Evolutionary conservation across 179 eudicot species (phyloP), one percentile per base, ranked within the genome.

Genomic region (Amaranthus tricolor): DNA sequence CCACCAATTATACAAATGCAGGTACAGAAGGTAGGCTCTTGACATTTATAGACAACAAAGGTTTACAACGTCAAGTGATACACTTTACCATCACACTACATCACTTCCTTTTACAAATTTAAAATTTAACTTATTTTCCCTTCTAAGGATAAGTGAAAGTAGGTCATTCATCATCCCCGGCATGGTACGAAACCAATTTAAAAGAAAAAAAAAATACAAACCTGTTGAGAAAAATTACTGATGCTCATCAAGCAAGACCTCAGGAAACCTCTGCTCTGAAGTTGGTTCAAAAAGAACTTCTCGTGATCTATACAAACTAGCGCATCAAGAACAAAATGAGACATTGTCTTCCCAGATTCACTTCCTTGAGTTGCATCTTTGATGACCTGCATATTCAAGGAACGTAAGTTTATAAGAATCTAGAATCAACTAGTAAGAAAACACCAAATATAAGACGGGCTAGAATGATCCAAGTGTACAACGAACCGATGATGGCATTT

Each of bases 181-280:
- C 61, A 74, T 54, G 50, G 77, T 54, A 64, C 50, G 13, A 13
- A 70, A 43, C 19, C 5, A 15, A 55, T 45, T 9, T 52, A 66
- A 21, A 78, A 61, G 9, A 56, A 11, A 76, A 10, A 56, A 73
- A 50, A 15, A 66, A 63, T 64, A 71, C 82, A 56, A 62, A 93
- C 99, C 96, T 88, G 92, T 79, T 73, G 83, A 50, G 97, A 87
- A 73, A 86, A 81, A 82, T 87, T 95, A 79, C 92, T 87, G 88
- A 95, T 89, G 85, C 85, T 93, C 84, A 81, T 84, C 60, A 95
- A 82, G 85, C 99, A 95, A 72, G 91, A 88, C 84, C 99, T 87
- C 61, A 95, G 88, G 83, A 95, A 95, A 72, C 97, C 99, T 87
- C 99, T 88, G 79, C 97, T 95, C 79, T 95, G 96, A 76, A 93